Conservation (phyloP, 176 grass and related monocot genomes). For the Oryza coarctata region DNA sequence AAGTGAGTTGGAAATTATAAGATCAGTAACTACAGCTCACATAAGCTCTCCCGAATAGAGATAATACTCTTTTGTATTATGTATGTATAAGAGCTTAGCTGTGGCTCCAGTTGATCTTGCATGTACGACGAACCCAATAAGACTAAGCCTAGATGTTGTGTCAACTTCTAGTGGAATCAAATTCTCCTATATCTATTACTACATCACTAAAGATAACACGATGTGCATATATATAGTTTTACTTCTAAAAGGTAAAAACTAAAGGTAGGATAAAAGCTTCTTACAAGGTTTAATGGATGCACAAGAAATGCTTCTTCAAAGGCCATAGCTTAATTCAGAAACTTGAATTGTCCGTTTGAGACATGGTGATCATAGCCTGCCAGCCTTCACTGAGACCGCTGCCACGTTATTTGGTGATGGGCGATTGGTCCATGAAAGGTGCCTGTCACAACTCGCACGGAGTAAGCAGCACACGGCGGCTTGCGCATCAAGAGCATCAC, state of each 20-base stretch:
- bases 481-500: neutral
- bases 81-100: neutral
- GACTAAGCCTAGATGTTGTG: too few species aligned
- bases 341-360: neutral
- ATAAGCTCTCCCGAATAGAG: too few species aligned
- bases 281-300: neutral
- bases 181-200: too few species aligned
- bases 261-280: neutral
- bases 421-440: constrained; percentile 29
- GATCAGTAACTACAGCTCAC: too few species aligned
- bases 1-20: too few species aligned
- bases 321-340: neutral
- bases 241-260: too few species aligned
- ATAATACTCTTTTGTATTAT: neutral
- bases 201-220: neutral
- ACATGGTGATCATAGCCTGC: neutral
- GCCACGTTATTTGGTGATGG: neutral
- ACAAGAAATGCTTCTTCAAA: neutral
- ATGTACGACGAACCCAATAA: neutral
- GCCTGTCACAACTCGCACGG: neutral
- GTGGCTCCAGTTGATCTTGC: neutral
- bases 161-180: too few species aligned
- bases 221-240: neutral
- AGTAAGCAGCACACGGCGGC: neutral
- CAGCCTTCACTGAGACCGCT: neutral